These are phyloP conservation scores for Pestalotiopsis sp. DNA, from an alignment of 2,329 filamentous ascomycete genomes.

Conservation along the genomic window DNA sequence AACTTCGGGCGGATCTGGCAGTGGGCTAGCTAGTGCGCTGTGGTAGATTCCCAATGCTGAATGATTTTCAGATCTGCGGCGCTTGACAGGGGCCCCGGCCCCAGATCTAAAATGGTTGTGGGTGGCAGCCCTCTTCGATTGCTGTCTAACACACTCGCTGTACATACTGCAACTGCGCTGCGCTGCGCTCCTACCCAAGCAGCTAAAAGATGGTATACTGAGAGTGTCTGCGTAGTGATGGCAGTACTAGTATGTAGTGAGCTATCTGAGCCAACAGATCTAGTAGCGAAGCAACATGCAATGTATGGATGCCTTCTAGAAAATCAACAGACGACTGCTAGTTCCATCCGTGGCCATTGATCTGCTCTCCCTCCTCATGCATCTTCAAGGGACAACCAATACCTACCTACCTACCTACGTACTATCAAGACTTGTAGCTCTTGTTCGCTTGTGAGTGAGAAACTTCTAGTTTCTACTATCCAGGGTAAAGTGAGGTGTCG, in stretches of 20 bases:
- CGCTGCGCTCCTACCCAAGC: neutral
- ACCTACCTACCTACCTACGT: neutral
- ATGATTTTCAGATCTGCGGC: conserved; percentile 5
- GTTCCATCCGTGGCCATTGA: neutral
- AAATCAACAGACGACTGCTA: neutral
- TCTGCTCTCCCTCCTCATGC: neutral
- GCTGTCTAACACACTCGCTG: neutral
- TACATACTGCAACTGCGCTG: neutral
- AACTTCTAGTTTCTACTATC: neutral
- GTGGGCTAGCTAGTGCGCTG: neutral
- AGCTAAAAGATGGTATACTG: neutral
- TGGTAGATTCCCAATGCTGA: neutral
- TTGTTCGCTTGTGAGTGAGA: neutral
- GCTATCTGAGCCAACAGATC: neutral
- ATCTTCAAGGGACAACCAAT: neutral
- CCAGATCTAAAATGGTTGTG: neutral
- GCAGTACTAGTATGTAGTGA: neutral
- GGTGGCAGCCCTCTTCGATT: neutral
- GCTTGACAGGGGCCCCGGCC: neutral
- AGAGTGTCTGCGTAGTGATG: neutral
- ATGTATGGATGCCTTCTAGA: neutral
- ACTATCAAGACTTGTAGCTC: neutral
- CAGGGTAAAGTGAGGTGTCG: neutral
- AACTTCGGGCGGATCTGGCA: neutral
- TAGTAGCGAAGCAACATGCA: neutral